phyloP scores from a whole-genome alignment of 371 early-diverging fungal genomes.

The Coemansia sp. region DNA sequence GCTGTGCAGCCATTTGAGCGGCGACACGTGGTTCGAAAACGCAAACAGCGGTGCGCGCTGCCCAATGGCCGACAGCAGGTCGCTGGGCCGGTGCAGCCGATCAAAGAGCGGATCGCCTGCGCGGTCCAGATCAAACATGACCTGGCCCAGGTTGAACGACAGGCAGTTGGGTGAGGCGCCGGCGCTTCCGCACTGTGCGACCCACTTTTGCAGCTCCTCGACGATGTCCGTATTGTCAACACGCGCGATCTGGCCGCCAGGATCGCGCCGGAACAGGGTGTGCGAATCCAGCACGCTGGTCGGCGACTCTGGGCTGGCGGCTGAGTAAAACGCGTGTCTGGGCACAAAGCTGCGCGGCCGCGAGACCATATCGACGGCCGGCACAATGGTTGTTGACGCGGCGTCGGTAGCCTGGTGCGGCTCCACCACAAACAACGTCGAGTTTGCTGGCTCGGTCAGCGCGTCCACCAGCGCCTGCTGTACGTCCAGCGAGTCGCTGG shows the following conservation, averaged over 20 bases:
- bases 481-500: conserved; percentile 20
- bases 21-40: conserved; percentile 32
- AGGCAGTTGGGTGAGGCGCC: neutral
- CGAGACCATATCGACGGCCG: conserved; percentile 20
- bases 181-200: neutral
- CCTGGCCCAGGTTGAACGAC: conserved; percentile 28
- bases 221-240: neutral
- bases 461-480: conserved; percentile 28
- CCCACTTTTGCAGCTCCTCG: conserved; percentile 9
- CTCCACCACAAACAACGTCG: conserved; percentile 15
- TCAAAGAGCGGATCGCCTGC: conserved; percentile 4
- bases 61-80: conserved; percentile 14
- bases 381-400: conserved; percentile 10
- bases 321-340: conserved; percentile 3
- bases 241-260: neutral
- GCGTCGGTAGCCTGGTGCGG: neutral
- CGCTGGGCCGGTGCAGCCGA: conserved; percentile 8
- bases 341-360: conserved; percentile 18
- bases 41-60: conserved; percentile 25
- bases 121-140: conserved; percentile 34
- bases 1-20: conserved; percentile 33
- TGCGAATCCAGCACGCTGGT: conserved; percentile 8
- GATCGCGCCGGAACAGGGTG: conserved; percentile 7
- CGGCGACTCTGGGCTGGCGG: neutral
- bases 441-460: conserved; percentile 17